Conservation (phyloP, 257 asterid species). For the Galeopsis tetrahit region DNA sequence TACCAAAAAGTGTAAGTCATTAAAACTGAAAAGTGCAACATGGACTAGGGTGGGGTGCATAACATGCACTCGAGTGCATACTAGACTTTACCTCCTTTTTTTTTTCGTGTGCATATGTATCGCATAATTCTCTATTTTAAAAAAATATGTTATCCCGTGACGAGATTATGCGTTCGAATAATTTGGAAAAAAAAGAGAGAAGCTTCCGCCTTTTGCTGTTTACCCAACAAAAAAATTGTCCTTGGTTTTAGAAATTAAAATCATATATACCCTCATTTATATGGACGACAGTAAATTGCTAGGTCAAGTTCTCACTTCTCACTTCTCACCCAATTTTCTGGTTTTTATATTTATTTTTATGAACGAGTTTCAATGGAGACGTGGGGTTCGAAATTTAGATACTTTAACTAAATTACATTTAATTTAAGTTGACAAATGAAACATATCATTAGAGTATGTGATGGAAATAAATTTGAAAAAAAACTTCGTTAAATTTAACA, state of each 20-base stretch:
- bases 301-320: not conserved
- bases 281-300: not conserved
- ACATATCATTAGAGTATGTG: not conserved
- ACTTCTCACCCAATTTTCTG: not conserved
- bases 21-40: too few species aligned
- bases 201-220: not conserved
- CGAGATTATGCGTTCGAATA: slow-evolving; percentile 17
- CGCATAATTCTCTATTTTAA: not conserved
- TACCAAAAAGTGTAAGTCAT: too few species aligned
- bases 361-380: not conserved
- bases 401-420: not conserved
- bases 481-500: not conserved
- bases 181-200: not conserved
- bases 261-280: not conserved
- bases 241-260: not conserved
- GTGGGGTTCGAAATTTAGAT: not conserved
- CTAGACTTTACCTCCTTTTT: too few species aligned
- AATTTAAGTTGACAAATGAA: not conserved
- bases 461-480: not conserved
- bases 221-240: not conserved
- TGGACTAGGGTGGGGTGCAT: too few species aligned
- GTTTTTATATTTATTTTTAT: too few species aligned
- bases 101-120: not conserved
- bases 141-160: not conserved
- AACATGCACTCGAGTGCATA: too few species aligned